A percentile compares a stretch with the other conserved stretches of the same genome.
These are phyloP conservation scores for Cyberlindnera suaveolens DNA, from an alignment of 805 yeast species.

Conservation along the genomic window DNA sequence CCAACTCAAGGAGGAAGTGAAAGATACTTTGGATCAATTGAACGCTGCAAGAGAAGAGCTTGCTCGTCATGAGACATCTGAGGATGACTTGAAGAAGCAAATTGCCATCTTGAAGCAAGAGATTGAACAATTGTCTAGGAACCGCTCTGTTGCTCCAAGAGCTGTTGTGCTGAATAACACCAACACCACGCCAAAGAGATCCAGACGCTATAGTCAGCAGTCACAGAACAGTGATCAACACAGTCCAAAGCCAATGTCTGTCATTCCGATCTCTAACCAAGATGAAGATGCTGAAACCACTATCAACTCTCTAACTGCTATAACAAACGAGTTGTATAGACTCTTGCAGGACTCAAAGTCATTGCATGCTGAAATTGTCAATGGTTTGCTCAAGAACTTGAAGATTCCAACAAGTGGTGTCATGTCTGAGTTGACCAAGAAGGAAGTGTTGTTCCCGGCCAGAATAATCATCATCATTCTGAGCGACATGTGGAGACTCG, in stretches of 20 bases:
- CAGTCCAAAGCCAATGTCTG: slow-evolving; percentile 53
- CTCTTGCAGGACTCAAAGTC: slow-evolving; percentile 64
- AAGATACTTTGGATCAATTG: slow-evolving; percentile 54
- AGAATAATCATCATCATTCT: slow-evolving; percentile 86
- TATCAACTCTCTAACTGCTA: slow-evolving; percentile 51
- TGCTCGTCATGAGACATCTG: slow-evolving; percentile 54
- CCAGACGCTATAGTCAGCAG: slow-evolving; percentile 32
- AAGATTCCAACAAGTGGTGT: slow-evolving; percentile 83
- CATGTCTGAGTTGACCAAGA: slow-evolving; percentile 74
- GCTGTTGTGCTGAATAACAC: slow-evolving; percentile 23
- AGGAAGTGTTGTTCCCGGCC: slow-evolving; percentile 94
- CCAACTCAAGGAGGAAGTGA: slow-evolving; percentile 58
- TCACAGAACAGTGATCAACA: slow-evolving; percentile 30
- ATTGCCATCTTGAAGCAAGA: slow-evolving; percentile 36
- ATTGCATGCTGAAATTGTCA: slow-evolving; percentile 78
- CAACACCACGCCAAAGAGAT: slow-evolving; percentile 23
- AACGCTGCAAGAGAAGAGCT: slow-evolving; percentile 53
- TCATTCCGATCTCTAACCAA: slow-evolving; percentile 46
- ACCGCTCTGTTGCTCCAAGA: slow-evolving; percentile 14
- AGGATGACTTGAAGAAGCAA: slow-evolving; percentile 50
- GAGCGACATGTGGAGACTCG: slow-evolving; percentile 98
- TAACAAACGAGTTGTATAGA: slow-evolving; percentile 69
- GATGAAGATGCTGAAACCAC: slow-evolving; percentile 42
- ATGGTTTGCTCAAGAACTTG: slow-evolving; percentile 77
- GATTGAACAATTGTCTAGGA: slow-evolving; percentile 25